Evolutionary conservation across 2,329 filamentous ascomycete genomes (phyloP).

Genomic region (Zymoseptoria passerinii): DNA sequence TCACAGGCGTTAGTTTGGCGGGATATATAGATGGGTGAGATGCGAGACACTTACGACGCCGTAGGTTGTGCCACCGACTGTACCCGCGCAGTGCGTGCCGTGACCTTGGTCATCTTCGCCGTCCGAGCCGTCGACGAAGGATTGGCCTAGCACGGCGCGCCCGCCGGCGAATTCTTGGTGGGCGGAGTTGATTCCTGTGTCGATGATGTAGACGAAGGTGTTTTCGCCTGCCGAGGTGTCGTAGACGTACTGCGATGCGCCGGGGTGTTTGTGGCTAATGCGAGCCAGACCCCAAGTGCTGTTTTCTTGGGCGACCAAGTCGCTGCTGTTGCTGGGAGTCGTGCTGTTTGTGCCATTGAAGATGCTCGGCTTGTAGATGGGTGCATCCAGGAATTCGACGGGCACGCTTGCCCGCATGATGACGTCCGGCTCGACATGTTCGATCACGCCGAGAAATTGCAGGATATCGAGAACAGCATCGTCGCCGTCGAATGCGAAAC

Average conservation of each 20-base stretch:
- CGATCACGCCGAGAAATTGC: conserved; percentile 23
- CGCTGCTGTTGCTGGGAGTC: neutral
- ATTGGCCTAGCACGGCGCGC: conserved; percentile 22
- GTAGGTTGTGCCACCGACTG: conserved; percentile 55
- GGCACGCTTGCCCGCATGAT: conserved; percentile 27
- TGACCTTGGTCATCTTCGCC: conserved; percentile 49
- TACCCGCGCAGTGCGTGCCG: conserved; percentile 76
- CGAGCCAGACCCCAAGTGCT: conserved; percentile 18
- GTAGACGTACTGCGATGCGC: conserved; percentile 16
- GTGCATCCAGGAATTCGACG: neutral
- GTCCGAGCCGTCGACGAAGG: conserved; percentile 25
- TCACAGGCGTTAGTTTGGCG: no score
- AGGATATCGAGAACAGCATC: conserved; percentile 28
- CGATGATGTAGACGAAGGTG: conserved; percentile 16
- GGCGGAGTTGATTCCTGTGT: conserved; percentile 20
- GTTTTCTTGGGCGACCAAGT: conserved; percentile 6
- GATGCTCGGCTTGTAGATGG: neutral
- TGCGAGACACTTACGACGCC: conserved; percentile 50
- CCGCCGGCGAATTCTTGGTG: conserved; percentile 29
- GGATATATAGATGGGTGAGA: no score
- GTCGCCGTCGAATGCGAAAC: conserved; percentile 31
- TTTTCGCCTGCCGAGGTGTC: conserved; percentile 20
- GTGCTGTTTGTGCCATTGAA: conserved; percentile 3
- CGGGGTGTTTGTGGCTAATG: conserved; percentile 13
- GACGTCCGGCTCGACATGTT: conserved; percentile 35